Evolutionary conservation across 345 rosid species (phyloP).

Genomic region (Passiflora organensis): DNA sequence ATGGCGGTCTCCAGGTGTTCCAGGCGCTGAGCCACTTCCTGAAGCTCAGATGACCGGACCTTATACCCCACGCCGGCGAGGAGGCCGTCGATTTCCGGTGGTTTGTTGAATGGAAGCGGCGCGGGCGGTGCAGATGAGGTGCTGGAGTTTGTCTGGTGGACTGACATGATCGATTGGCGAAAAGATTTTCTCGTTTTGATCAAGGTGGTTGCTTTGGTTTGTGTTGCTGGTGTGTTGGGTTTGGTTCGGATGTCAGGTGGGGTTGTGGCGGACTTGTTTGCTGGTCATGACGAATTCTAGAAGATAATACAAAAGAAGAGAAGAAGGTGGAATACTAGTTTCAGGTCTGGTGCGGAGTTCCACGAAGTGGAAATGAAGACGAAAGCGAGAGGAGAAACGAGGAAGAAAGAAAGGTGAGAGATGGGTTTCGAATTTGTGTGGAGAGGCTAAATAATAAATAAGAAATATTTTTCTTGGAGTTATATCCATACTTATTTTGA

Average conservation of each 20-base stretch:
- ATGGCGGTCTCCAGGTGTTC: constrained; percentile 58
- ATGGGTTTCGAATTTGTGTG: neutral
- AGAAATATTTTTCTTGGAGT: too few relatives aligned
- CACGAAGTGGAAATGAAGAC: too few relatives aligned
- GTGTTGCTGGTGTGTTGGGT: too few relatives aligned
- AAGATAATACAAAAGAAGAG: too few relatives aligned
- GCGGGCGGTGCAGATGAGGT: constrained; percentile 10
- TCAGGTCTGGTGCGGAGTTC: too few relatives aligned
- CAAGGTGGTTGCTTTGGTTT: neutral
- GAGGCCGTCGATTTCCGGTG: constrained; percentile 40
- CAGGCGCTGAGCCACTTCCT: constrained; percentile 53
- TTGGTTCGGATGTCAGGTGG: too few relatives aligned
- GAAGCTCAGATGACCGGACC: constrained; percentile 54
- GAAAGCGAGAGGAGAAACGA: neutral
- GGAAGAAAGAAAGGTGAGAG: neutral
- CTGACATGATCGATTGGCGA: constrained; percentile 28
- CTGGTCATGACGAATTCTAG: too few relatives aligned
- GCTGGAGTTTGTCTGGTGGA: constrained; percentile 17
- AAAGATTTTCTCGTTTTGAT: neutral
- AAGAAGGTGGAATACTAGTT: too few relatives aligned
- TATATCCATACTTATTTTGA: too few relatives aligned
- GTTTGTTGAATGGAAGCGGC: constrained; percentile 23
- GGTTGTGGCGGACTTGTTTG: too few relatives aligned
- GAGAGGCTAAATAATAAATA: too few relatives aligned
- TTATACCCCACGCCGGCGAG: constrained; percentile 64